These are phyloP conservation scores for Hura crepitans DNA, from an alignment of 441 rosid genomes.

Conservation along the genomic window DNA sequence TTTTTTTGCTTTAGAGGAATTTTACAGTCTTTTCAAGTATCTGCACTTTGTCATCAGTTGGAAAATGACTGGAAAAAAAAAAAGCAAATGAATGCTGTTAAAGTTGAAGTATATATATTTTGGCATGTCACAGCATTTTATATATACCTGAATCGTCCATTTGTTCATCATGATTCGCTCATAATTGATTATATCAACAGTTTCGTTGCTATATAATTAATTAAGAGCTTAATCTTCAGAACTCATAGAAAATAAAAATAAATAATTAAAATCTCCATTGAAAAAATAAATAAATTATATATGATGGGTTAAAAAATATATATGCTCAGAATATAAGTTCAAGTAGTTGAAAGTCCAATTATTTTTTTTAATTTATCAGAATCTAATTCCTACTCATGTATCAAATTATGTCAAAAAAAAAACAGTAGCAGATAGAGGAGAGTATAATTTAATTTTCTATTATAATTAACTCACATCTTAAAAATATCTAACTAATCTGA, in stretches of 20 bases:
- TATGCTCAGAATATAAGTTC: conserved; percentile 10
- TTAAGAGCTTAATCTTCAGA: no score
- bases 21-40: not conserved
- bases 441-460: no score
- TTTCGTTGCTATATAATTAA: no score
- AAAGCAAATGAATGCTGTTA: not conserved
- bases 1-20: not conserved
- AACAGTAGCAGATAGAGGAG: no score
- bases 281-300: not conserved
- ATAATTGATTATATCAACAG: no score
- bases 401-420: no score
- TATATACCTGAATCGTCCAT: not conserved
- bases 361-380: no score
- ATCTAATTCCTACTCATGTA: no score
- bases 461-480: no score
- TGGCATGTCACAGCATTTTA: not conserved
- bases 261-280: no score
- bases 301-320: not conserved
- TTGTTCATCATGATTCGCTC: not conserved
- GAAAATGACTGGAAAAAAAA: not conserved
- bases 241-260: not conserved
- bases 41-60: not conserved
- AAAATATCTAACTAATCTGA: no score
- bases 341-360: not conserved
- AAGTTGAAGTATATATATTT: not conserved